Conservation (phyloP, 2,329 filamentous ascomycete species). For the Beauveria sp. region DNA sequence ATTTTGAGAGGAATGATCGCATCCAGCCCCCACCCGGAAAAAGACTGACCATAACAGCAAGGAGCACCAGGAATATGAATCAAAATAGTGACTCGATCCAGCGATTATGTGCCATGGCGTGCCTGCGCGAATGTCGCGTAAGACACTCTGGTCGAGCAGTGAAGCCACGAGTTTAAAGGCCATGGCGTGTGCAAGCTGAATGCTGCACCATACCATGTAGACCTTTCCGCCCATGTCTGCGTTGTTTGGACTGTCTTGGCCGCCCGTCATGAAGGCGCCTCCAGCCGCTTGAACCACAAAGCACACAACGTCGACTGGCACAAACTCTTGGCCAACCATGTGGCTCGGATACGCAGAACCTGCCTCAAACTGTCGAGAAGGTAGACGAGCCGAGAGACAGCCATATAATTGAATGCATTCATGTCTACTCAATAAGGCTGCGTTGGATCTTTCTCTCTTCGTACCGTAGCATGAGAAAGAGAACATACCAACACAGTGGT, state of each 20-base stretch:
- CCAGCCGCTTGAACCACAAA: constrained; percentile 25
- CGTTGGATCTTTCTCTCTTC: no score
- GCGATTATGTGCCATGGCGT: constrained; percentile 5
- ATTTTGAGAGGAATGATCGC: no score
- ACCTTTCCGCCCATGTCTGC: constrained; percentile 19
- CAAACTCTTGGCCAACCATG: constrained; percentile 29
- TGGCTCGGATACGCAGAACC: constrained; percentile 27
- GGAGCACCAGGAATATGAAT: constrained; percentile 24
- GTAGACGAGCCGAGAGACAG: constrained; percentile 35
- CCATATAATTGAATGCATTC: constrained; percentile 36
- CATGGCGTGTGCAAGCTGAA: constrained; percentile 41
- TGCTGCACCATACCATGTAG: constrained; percentile 42
- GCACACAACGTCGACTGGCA: constrained; percentile 30
- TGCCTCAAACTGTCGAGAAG: constrained; percentile 28
- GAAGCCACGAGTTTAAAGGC: constrained; percentile 31
- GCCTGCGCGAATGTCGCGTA: neutral
- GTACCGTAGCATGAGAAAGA: no score
- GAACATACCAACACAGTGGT: no score
- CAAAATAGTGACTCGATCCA: neutral
- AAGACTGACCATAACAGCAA: constrained; percentile 23
- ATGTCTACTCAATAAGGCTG: constrained; percentile 21
- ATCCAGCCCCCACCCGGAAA: no score
- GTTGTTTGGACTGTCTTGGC: constrained; percentile 9
- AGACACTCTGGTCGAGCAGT: constrained; percentile 7
- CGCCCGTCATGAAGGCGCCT: constrained; percentile 17